These are phyloP conservation scores for Escovopsis sp. DNA, from an alignment of 2,329 filamentous ascomycete species.

Conservation along the genomic window DNA sequence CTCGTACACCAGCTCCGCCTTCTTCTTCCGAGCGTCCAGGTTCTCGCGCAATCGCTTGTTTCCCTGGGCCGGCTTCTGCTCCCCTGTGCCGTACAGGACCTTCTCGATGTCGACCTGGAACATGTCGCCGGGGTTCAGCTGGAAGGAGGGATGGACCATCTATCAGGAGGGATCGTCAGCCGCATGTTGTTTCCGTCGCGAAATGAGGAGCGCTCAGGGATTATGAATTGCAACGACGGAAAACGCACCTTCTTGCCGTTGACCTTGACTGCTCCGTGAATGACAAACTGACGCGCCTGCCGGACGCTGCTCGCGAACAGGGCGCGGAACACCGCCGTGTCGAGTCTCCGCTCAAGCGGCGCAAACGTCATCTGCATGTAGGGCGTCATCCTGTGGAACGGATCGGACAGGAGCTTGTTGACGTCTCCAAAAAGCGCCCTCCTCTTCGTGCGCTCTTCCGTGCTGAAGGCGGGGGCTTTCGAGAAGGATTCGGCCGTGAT, in stretches of 20 bases:
- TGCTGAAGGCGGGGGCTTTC: constrained; percentile 12
- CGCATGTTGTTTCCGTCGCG: neutral
- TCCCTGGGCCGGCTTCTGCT: constrained; percentile 38
- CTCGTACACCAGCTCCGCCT: constrained; percentile 13
- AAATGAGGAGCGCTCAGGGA: neutral
- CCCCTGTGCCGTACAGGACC: constrained; percentile 78
- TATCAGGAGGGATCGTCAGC: constrained; percentile 21
- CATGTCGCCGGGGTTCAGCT: constrained; percentile 93
- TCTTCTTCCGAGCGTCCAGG: constrained; percentile 14
- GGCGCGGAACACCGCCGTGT: constrained; percentile 87
- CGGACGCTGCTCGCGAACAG: constrained; percentile 87
- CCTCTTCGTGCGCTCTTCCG: constrained; percentile 7
- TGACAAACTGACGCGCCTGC: constrained; percentile 86
- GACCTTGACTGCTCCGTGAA: constrained; percentile 86
- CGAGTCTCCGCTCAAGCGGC: constrained; percentile 76
- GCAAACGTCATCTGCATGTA: constrained; percentile 96
- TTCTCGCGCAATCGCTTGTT: constrained; percentile 12
- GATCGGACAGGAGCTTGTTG: constrained; percentile 19
- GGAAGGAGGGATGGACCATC: constrained; percentile 88
- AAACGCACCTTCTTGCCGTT: constrained; percentile 78
- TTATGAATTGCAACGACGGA: neutral
- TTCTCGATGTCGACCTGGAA: constrained; percentile 87
- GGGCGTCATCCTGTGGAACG: constrained; percentile 45
- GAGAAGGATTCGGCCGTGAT: constrained; percentile 22
- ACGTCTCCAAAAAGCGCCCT: constrained; percentile 15